These are phyloP conservation scores for Trichocladium uniseriatum DNA, from an alignment of 495 filamentous ascomycete genomes.

Conservation along the genomic window DNA sequence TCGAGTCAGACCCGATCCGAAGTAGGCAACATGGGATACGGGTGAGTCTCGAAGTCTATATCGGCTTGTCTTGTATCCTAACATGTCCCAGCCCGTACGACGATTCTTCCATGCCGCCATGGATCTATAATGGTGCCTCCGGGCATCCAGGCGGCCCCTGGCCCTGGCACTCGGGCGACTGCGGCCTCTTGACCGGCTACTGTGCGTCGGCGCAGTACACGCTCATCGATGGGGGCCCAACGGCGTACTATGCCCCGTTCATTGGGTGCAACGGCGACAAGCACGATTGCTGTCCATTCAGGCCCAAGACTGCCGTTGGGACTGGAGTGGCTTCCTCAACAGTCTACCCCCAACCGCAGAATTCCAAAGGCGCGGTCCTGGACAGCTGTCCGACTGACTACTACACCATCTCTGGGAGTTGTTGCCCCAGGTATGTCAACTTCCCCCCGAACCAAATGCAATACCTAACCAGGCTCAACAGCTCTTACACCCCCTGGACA, in stretches of 20 bases:
- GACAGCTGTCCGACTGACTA: constrained; percentile 16
- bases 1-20: too few species aligned
- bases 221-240: constrained; percentile 12
- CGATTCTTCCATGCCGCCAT: too few species aligned
- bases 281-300: constrained; percentile 20
- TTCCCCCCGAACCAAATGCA: neutral
- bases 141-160: neutral
- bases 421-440: constrained; percentile 17
- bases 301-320: neutral
- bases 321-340: neutral
- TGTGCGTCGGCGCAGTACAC: constrained; percentile 17
- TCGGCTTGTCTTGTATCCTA: too few species aligned
- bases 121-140: too few species aligned
- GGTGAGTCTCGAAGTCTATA: too few species aligned
- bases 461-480: neutral
- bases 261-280: constrained; percentile 16
- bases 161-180: neutral
- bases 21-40: too few species aligned
- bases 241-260: constrained; percentile 14
- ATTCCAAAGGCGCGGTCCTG: constrained; percentile 3
- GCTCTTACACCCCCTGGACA: constrained; percentile 18
- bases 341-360: constrained; percentile 4
- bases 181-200: constrained; percentile 1
- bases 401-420: constrained; percentile 12
- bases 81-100: too few species aligned